Base-by-base conservation (phyloP, 2,329 filamentous ascomycete genomes). In the Trichoderma breve region DNA sequence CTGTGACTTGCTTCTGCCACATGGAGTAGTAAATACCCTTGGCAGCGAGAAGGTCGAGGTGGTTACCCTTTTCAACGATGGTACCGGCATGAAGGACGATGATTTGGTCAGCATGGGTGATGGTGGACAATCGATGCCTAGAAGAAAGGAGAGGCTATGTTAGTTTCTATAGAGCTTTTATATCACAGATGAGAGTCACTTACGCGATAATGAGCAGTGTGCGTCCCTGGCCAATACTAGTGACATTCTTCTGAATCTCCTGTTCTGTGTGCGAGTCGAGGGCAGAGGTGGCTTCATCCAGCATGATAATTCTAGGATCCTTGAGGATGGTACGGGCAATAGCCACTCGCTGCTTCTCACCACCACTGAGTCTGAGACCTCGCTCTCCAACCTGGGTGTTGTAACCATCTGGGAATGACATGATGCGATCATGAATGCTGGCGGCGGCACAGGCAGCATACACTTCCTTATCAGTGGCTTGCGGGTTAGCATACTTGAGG, bases 191-290 rank as follows among this genome's bases (percentile, higher is more conserved):
- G 39, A 43, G 36, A 43, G 39, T 11, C 47, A 30, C 88, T 84
- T 90, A 94, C 84, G 96, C 96, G 83, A 99, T 98, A 66, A 98
- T 94, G 73, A 99, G 89, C 84, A 98, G 91, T 1, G 96, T 99
- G 61, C 96, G 92, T 64, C 94, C 95, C 76, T 92, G 86, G 18
- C 93, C 93, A 61, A 98, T 89, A 15, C 89, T 93, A 72, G 91
- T 91, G 36, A 99, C 88, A 43, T 95, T 94, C 72, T 92, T 89
- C 81, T 98, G 95, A 73, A 98, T 97, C 79, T 97, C 92, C 80
- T 97, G 93, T 81, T 98, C 95, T 0, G 95, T 98, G 75, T 96
- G 93, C 0, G 93, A 94, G 79, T 98, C 95, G 34, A 98, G 85
- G 11, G 95, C 94, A 39, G 95, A 95, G 1, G 94, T 98, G 14